phyloP scores from a whole-genome alignment of 345 rosid genomes.

The Citrus glauca region DNA sequence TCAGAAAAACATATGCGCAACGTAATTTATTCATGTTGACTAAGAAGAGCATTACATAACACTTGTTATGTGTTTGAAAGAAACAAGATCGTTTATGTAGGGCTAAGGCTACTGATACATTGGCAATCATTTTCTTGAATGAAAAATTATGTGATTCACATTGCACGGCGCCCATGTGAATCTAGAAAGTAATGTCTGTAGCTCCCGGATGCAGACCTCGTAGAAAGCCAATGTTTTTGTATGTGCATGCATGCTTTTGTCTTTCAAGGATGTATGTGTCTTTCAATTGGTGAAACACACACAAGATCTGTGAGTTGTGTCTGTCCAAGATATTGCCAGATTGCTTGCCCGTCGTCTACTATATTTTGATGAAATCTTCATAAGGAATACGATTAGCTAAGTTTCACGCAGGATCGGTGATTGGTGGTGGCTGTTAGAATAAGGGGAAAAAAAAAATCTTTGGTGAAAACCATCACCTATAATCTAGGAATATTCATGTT shows the following conservation, averaged over 20 bases:
- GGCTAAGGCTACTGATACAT: background rate
- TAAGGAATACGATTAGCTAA: no score
- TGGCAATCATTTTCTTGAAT: background rate
- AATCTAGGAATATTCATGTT: no score
- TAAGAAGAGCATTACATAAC: background rate
- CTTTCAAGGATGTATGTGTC: background rate
- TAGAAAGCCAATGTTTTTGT: background rate
- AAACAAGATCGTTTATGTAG: background rate
- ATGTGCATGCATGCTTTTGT: no score
- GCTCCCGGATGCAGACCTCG: conserved; percentile 5
- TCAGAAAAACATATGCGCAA: background rate
- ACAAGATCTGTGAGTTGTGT: no score
- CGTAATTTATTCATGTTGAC: background rate
- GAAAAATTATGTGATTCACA: background rate
- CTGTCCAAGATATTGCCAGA: no score
- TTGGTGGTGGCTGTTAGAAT: no score
- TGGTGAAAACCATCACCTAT: no score
- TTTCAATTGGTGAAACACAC: background rate
- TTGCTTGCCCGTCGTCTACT: no score
- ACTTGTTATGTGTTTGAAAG: no score
- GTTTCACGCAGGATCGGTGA: no score
- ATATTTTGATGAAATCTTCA: no score
- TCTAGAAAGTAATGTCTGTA: background rate
- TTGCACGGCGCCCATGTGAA: conserved; percentile 1
- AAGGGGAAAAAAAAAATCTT: no score